These are phyloP conservation scores for Sporothrix luriei DNA, from an alignment of 2,329 filamentous ascomycete genomes.

Conservation along the genomic window DNA sequence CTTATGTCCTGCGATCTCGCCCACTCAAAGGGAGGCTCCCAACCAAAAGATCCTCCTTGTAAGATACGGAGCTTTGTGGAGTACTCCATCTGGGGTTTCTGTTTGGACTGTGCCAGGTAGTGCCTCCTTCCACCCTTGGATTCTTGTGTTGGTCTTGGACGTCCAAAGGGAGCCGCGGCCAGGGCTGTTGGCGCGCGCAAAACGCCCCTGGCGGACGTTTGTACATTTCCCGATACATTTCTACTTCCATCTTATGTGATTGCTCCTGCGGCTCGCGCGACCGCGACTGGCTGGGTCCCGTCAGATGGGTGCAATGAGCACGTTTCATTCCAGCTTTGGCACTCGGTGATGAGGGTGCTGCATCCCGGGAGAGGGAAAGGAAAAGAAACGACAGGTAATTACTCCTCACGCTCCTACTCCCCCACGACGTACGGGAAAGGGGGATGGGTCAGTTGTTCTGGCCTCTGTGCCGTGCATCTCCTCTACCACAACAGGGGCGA, in stretches of 20 bases:
- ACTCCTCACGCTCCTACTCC: neutral
- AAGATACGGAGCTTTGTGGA: slow-evolving; percentile 10
- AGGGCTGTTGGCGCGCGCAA: slow-evolving; percentile 7
- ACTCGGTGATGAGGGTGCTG: slow-evolving; percentile 11
- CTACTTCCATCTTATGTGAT: slow-evolving; percentile 2
- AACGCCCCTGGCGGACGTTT: neutral
- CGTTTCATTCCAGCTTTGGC: slow-evolving; percentile 29
- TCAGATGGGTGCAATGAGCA: slow-evolving; percentile 14
- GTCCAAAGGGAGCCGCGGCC: neutral
- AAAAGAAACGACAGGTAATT: neutral
- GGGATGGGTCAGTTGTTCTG: neutral
- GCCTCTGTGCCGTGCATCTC: slow-evolving; percentile 18
- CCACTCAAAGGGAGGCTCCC: neutral
- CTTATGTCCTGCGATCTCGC: neutral
- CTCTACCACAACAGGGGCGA: neutral
- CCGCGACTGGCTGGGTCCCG: slow-evolving; percentile 20
- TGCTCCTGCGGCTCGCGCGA: neutral
- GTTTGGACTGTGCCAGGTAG: neutral
- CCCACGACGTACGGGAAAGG: slow-evolving; percentile 23
- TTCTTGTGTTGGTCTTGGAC: slow-evolving; percentile 12
- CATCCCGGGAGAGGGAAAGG: neutral
- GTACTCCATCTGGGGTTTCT: slow-evolving; percentile 22
- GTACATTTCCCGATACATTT: neutral
- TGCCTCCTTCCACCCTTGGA: neutral
- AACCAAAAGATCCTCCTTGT: neutral